phyloP scores from a whole-genome alignment of 1,139 yeast species.

The Candida mesenterica region DNA sequence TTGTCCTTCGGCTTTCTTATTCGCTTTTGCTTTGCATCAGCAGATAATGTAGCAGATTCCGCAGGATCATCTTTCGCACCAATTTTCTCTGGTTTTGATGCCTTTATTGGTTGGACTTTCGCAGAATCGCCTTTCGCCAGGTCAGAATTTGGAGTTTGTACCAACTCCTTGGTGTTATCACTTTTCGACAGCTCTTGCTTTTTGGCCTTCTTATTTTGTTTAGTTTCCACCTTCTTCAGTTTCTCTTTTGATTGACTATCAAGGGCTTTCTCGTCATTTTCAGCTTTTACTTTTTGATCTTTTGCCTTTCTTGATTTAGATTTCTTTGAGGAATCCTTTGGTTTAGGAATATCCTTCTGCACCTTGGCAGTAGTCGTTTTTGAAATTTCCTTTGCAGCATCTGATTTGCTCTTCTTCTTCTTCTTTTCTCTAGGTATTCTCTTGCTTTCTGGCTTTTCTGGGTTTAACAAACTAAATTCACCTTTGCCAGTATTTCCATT shows the following conservation, averaged over 20 bases:
- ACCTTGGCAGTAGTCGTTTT: not conserved
- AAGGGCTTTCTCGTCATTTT: not conserved
- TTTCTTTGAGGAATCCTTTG: not conserved
- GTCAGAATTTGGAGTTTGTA: not conserved
- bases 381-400: not conserved
- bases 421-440: constrained; percentile 1
- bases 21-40: not conserved
- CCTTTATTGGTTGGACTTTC: not conserved
- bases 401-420: not conserved
- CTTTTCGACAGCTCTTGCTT: not conserved
- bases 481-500: constrained; percentile 11
- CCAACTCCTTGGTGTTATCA: not conserved
- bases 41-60: not conserved
- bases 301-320: not conserved
- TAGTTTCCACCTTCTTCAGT: not conserved
- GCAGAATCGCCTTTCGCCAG: not conserved
- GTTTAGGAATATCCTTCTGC: too few relatives aligned
- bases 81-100: not conserved
- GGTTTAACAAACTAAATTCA: constrained; percentile 8
- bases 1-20: not conserved
- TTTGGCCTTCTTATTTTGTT: not conserved
- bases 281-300: not conserved
- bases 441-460: constrained; percentile 9
- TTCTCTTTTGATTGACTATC: not conserved
- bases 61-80: not conserved